phyloP scores from a whole-genome alignment of 2,329 filamentous ascomycete species.

The Ophiocordyceps camponoti-floridani region DNA sequence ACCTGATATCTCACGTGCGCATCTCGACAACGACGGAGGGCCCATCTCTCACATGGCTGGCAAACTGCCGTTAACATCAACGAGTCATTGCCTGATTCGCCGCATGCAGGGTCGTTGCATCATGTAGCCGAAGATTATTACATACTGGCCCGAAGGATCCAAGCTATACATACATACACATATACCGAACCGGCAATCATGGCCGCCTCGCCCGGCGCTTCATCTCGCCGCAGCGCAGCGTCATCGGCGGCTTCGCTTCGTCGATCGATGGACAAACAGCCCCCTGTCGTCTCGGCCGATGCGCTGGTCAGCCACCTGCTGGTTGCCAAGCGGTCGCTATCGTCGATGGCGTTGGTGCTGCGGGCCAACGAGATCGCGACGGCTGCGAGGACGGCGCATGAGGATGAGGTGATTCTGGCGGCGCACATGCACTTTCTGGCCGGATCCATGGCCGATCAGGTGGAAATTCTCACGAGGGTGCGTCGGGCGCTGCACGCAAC shows the following conservation, averaged over 20 bases:
- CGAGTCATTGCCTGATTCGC: too few relatives aligned
- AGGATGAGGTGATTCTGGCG: constrained; percentile 58
- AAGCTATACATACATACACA: neutral
- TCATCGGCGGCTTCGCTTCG: constrained; percentile 17
- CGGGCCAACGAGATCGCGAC: constrained; percentile 77
- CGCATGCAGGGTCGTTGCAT: neutral
- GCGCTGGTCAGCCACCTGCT: constrained; percentile 71
- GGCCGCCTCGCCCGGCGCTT: constrained; percentile 16
- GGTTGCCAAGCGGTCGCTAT: constrained; percentile 71
- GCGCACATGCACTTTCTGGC: constrained; percentile 53
- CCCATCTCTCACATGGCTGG: too few relatives aligned
- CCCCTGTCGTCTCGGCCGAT: constrained; percentile 34
- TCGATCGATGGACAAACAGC: constrained; percentile 9
- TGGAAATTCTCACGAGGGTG: constrained; percentile 30
- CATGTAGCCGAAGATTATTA: neutral
- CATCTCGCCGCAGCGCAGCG: constrained; percentile 17
- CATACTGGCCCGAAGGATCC: neutral
- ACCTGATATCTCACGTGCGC: neutral
- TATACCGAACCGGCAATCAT: constrained; percentile 8
- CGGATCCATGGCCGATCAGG: constrained; percentile 39
- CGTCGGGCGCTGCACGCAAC: constrained; percentile 32
- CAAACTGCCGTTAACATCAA: too few relatives aligned
- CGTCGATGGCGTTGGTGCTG: constrained; percentile 65
- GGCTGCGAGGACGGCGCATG: constrained; percentile 54
- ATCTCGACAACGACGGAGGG: neutral